phyloP scores from a whole-genome alignment of 108 stramenopile genomes.

The Seminavis robusta region DNA sequence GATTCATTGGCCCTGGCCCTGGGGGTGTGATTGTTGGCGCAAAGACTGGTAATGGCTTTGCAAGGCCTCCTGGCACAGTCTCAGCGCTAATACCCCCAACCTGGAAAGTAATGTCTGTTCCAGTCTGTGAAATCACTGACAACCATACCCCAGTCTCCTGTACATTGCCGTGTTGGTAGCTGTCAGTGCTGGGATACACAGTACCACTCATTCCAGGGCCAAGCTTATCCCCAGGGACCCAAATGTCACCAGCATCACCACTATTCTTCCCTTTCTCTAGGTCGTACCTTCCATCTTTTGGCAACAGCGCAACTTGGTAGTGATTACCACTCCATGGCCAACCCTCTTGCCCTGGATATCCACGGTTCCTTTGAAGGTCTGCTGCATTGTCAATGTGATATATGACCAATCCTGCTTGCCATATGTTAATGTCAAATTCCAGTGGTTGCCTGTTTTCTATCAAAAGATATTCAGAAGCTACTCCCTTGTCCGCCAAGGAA shows the following conservation, averaged over 20 bases:
- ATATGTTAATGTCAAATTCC: conserved; percentile 28
- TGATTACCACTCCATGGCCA: conserved; percentile 51
- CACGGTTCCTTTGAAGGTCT: conserved; percentile 2
- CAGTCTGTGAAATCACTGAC: too few relatives aligned
- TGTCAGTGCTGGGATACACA: conserved; percentile 37
- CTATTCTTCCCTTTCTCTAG: conserved; percentile 34
- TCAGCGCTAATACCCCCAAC: too few relatives aligned
- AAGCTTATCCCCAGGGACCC: conserved; percentile 11
- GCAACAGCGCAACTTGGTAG: conserved; percentile 44
- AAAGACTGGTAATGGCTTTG: too few relatives aligned
- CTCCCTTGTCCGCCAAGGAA: conserved; percentile 22
- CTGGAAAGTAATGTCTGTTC: too few relatives aligned
- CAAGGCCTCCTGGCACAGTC: too few relatives aligned
- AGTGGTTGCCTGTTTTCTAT: conserved; percentile 63
- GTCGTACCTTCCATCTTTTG: conserved; percentile 46
- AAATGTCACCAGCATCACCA: conserved; percentile 35
- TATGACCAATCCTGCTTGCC: conserved; percentile 46
- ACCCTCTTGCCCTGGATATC: conserved; percentile 40
- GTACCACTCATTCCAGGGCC: conserved; percentile 21
- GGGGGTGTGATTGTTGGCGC: too few relatives aligned
- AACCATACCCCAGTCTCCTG: conserved; percentile 31
- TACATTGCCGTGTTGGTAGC: conserved; percentile 18
- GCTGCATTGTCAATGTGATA: conserved; percentile 40
- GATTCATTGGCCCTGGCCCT: too few relatives aligned
- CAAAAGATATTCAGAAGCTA: conserved; percentile 19